Conservation (phyloP, 176 grass and related monocot genomes). For the Alopecurus myosuroides region DNA sequence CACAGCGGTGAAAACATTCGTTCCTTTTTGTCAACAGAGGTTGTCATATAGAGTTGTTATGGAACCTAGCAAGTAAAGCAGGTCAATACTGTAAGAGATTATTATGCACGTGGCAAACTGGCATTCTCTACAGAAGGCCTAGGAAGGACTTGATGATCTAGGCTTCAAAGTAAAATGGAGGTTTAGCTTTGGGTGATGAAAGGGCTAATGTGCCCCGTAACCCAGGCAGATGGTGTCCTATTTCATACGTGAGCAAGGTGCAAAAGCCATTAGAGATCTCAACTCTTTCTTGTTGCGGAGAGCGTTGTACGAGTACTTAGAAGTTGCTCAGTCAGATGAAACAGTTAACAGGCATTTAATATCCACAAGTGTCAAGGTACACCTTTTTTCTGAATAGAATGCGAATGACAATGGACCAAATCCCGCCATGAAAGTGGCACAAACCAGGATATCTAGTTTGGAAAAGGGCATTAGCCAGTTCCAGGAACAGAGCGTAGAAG, state of each 20-base stretch:
- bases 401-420: no score
- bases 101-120: not conserved
- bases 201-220: not conserved
- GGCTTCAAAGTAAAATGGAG: constrained; percentile 2
- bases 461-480: no score
- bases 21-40: not conserved
- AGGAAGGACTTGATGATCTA: not conserved
- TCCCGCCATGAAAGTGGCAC: no score
- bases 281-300: not conserved
- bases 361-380: not conserved
- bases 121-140: not conserved
- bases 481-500: no score
- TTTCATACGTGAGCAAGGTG: not conserved
- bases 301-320: not conserved
- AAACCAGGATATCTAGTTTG: no score
- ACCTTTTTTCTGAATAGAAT: not conserved
- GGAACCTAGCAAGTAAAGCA: not conserved
- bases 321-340: constrained; percentile 2
- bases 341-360: constrained; percentile 4
- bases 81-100: not conserved
- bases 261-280: not conserved
- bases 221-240: not conserved
- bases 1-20: not conserved
- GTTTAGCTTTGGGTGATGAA: not conserved
- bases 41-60: not conserved